Base-by-base conservation (phyloP, 352 stramenopile genomes). In the Thalassiosira mediterranea region DNA sequence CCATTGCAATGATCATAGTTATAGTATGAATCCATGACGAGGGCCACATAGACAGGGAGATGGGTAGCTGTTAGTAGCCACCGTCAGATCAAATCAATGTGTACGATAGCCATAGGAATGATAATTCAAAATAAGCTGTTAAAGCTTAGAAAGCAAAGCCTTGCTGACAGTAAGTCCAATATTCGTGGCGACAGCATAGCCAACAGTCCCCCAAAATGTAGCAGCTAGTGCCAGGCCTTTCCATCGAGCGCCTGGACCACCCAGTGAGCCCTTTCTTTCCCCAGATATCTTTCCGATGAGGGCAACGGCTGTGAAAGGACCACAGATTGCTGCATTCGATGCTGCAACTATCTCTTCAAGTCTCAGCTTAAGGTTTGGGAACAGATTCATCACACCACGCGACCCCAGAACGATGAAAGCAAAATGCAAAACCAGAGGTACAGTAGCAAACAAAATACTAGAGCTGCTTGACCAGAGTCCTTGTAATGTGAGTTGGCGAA, bases 251-350 rank as follows among this genome's bases (percentile, higher is more conserved):
- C 7, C 5, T 26, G 4, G 26, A 44, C 38, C 34, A 1, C 21
- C 11, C 10, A 0, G 3, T 37, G 52, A 29, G 21, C 5, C 25
- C n/a, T n/a, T n/a, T n/a, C 28, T 28, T 56, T 59, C 53, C 49
- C n/a, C 29, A 34, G 23, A 5, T 31, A 75, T 26, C 26, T 68
- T 68, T 4, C 34, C 15, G 31, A 56, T 68, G 37, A 82, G 26
- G 52, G 73, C 37, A 25, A 53, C 73, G 21, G 73, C 73, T 21
- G 73, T 77, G 21, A 51, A 32, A 51, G 73, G 73, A 4, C 73
- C 73, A 38, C 67, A 66, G 19, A 82, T 63, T 31, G 60, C 70
- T 38, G 73, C 69, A 51, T 78, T 79, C 17, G 66, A 79, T n/a
- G 73, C 73, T 31, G 79, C 59, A 25, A 71, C 48, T 28, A 77